Percentiles rank a stretch among this genome's conserved stretches.
phyloP scores from a whole-genome alignment of 2,329 filamentous ascomycete species.

The Fusarium sp. region DNA sequence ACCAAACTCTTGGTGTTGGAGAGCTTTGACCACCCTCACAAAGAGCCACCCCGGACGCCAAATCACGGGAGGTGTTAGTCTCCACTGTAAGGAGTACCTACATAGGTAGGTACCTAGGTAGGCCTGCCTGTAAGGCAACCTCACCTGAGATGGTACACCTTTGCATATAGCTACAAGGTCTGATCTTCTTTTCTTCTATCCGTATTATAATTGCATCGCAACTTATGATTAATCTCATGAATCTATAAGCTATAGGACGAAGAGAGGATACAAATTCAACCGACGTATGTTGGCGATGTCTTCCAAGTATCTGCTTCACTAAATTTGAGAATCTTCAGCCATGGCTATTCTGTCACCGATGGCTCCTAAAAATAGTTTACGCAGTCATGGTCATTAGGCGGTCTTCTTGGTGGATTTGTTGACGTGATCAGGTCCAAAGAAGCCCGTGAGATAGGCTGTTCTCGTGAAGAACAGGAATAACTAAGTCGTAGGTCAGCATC shows the following conservation, averaged over 20 bases:
- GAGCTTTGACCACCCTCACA: not conserved
- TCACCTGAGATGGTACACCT: too few relatives aligned
- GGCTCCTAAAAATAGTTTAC: not conserved
- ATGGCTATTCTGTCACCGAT: not conserved
- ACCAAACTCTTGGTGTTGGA: slow-evolving; percentile 1
- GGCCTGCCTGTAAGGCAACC: not conserved
- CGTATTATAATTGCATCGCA: not conserved
- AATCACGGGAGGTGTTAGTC: not conserved
- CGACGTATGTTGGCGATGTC: not conserved
- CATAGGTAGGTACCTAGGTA: too few relatives aligned
- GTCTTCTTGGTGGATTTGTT: slow-evolving; percentile 42
- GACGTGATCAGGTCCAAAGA: slow-evolving; percentile 62
- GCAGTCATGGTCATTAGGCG: slow-evolving; percentile 7
- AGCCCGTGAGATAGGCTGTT: slow-evolving; percentile 65
- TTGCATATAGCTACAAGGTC: not conserved
- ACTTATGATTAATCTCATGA: not conserved
- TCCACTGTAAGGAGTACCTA: too few relatives aligned
- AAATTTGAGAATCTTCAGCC: not conserved
- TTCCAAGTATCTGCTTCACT: not conserved
- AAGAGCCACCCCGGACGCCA: not conserved
- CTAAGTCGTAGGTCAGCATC: slow-evolving; percentile 45
- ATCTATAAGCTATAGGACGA: not conserved
- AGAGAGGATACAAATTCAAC: not conserved
- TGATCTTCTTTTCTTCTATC: not conserved
- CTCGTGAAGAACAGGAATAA: slow-evolving; percentile 65